These are phyloP conservation scores for Chenopodium suecicum DNA, from an alignment of 148 eudicot species.

Conservation along the genomic window DNA sequence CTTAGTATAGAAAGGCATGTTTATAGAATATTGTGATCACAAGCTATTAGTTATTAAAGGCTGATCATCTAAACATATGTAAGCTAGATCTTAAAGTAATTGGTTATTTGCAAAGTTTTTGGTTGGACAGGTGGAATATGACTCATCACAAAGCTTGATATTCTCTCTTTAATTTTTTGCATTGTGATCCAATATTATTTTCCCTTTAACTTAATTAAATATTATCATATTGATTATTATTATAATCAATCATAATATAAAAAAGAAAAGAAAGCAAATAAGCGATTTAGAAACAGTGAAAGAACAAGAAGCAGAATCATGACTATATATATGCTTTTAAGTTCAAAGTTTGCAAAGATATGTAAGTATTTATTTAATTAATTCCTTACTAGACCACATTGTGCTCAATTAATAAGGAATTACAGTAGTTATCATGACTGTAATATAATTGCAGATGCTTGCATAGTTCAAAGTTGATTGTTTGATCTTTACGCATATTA, in stretches of 20 bases:
- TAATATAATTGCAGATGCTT: neutral
- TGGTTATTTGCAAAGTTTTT: neutral
- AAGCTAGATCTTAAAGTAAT: neutral
- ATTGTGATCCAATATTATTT: neutral
- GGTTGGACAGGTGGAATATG: conserved; percentile 3
- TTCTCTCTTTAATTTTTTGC: conserved; percentile 1
- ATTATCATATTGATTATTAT: neutral
- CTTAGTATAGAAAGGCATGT: too few relatives aligned
- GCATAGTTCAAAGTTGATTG: neutral
- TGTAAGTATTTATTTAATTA: neutral
- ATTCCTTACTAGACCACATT: conserved; percentile 5
- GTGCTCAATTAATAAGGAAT: neutral
- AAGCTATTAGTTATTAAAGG: neutral
- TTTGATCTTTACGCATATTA: neutral
- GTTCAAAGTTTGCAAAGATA: conserved; percentile 7
- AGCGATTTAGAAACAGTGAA: neutral
- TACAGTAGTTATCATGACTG: too few relatives aligned
- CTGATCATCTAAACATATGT: too few relatives aligned
- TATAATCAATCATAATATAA: neutral
- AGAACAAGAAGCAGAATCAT: conserved; percentile 7
- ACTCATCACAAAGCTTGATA: conserved; percentile 3
- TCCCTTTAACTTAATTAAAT: neutral
- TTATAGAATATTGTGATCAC: too few relatives aligned
- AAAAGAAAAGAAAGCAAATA: neutral
- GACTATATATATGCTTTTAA: conserved; percentile 6